Evolutionary conservation across 2,329 filamentous ascomycete species (phyloP).

Genomic region (Byssothecium circinans): DNA sequence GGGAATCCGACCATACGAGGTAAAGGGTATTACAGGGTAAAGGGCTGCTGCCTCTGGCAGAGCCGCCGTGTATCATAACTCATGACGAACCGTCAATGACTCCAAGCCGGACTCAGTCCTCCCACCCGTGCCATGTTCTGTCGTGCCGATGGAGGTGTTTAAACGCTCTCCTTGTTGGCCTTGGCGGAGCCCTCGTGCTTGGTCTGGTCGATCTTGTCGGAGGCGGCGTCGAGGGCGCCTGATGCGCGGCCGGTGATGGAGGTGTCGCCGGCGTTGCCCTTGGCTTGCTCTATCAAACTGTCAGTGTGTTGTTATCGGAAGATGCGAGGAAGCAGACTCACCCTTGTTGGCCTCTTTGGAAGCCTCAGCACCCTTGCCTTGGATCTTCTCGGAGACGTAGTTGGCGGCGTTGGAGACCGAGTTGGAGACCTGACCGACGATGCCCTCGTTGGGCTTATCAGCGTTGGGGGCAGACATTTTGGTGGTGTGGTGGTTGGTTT

Average conservation of each 20-base stretch:
- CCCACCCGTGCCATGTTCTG: not conserved
- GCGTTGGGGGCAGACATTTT: slow-evolving; percentile 50
- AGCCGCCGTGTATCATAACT: slow-evolving; percentile 2
- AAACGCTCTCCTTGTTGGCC: slow-evolving; percentile 51
- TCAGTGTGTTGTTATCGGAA: not conserved
- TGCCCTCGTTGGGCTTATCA: slow-evolving; percentile 48
- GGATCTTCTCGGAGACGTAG: slow-evolving; percentile 67
- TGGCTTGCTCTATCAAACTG: slow-evolving; percentile 36
- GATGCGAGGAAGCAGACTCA: slow-evolving; percentile 9
- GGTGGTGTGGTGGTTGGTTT: slow-evolving; percentile 13
- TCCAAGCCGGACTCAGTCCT: not conserved
- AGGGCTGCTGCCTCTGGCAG: not conserved
- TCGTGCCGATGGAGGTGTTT: slow-evolving; percentile 8
- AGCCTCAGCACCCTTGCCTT: slow-evolving; percentile 58
- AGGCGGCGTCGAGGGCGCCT: slow-evolving; percentile 55
- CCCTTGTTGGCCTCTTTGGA: slow-evolving; percentile 71
- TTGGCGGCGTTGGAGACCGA: slow-evolving; percentile 61
- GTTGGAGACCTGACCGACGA: slow-evolving; percentile 47
- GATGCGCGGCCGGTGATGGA: slow-evolving; percentile 53
- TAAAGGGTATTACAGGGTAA: slow-evolving; percentile 1
- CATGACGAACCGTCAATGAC: not conserved
- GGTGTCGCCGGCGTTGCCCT: slow-evolving; percentile 59
- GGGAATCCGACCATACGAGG: not conserved
- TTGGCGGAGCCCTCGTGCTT: slow-evolving; percentile 54
- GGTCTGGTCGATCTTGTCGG: slow-evolving; percentile 57